These are phyloP conservation scores for Coniella vitis DNA, from an alignment of 2,329 filamentous ascomycete genomes.

Conservation along the genomic window DNA sequence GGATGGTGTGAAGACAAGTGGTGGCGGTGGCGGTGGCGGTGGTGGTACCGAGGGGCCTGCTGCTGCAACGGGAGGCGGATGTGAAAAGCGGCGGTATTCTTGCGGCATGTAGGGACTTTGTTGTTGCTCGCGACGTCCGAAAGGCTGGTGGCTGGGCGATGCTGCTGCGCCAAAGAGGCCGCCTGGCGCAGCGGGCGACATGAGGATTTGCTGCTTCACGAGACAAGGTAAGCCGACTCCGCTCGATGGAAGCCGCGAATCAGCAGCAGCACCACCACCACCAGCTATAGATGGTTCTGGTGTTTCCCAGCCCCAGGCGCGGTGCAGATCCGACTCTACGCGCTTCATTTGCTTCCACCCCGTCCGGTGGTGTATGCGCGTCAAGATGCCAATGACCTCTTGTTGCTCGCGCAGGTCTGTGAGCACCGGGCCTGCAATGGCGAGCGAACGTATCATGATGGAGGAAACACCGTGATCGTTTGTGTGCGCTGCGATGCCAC, in stretches of 20 bases:
- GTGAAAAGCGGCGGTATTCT: slow-evolving; percentile 15
- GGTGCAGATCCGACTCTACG: slow-evolving; percentile 65
- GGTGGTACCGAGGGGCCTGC: slow-evolving; percentile 15
- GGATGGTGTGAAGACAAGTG: no score
- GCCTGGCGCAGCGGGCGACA: slow-evolving; percentile 2
- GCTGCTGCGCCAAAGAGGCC: neutral
- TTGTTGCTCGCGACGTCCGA: slow-evolving; percentile 4
- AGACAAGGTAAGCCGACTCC: neutral
- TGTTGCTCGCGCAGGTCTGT: slow-evolving; percentile 65
- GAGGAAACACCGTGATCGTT: slow-evolving; percentile 74
- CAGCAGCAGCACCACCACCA: no score
- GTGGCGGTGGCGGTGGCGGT: neutral
- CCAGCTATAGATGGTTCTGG: neutral
- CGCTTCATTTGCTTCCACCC: slow-evolving; percentile 67
- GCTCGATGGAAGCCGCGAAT: neutral
- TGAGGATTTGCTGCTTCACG: neutral
- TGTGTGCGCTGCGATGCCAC: slow-evolving; percentile 80
- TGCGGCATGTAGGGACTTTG: neutral
- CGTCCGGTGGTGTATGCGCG: slow-evolving; percentile 66
- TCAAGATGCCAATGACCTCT: slow-evolving; percentile 72
- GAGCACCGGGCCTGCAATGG: slow-evolving; percentile 69
- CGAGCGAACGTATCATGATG: slow-evolving; percentile 71
- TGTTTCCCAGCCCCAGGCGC: slow-evolving; percentile 67
- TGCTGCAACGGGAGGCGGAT: neutral
- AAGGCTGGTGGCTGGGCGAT: slow-evolving; percentile 6